These are phyloP conservation scores for Trypanosomatidae sp. DNA, from an alignment of 208 protist genomes.

Conservation along the genomic window DNA sequence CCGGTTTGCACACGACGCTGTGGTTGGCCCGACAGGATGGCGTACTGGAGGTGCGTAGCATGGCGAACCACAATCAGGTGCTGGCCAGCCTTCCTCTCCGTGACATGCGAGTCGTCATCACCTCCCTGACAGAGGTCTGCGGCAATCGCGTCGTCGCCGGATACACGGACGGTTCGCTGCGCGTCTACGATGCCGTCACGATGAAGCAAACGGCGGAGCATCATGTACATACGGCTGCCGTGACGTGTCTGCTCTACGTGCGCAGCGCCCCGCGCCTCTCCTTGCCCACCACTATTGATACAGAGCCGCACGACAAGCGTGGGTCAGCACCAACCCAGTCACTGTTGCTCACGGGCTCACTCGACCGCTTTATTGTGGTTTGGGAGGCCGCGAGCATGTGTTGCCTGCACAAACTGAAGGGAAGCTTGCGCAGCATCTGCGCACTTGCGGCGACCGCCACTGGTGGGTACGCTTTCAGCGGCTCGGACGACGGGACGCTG, in stretches of 20 bases:
- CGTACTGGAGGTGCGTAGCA: constrained; percentile 61
- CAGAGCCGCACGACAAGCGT: neutral
- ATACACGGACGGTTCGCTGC: constrained; percentile 50
- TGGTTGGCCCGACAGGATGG: constrained; percentile 64
- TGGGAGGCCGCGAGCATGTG: constrained; percentile 60
- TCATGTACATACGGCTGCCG: constrained; percentile 43
- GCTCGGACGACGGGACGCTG: constrained; percentile 61
- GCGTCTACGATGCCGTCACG: constrained; percentile 47
- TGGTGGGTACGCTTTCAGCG: constrained; percentile 67
- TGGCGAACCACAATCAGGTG: constrained; percentile 37
- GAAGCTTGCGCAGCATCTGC: constrained; percentile 37
- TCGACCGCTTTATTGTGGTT: constrained; percentile 64
- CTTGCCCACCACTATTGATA: neutral
- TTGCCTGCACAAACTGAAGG: constrained; percentile 45
- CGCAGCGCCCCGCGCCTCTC: neutral
- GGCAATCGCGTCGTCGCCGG: constrained; percentile 59
- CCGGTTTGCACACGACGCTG: constrained; percentile 45
- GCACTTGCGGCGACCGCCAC: constrained; percentile 38
- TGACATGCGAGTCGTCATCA: constrained; percentile 36
- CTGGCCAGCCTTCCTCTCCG: constrained; percentile 30
- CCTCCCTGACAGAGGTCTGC: constrained; percentile 46
- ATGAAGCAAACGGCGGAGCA: constrained; percentile 23
- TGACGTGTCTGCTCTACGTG: constrained; percentile 51
- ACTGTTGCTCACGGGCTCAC: constrained; percentile 59
- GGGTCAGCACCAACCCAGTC: constrained; percentile 17